These are phyloP conservation scores for Cymodocea nodosa DNA, from an alignment of 116 monocot species.

Conservation along the genomic window DNA sequence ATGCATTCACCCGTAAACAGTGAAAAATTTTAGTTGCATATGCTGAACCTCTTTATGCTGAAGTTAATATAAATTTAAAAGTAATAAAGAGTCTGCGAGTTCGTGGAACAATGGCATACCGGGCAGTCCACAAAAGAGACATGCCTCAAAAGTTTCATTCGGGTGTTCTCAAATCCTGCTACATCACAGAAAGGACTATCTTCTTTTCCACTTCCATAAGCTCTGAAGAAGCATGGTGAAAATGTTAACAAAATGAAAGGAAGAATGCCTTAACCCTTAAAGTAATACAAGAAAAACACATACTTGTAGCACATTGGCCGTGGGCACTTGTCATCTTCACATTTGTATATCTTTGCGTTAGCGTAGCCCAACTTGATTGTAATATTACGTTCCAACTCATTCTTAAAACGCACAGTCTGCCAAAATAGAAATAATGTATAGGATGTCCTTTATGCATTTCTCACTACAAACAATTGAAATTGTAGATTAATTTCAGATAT, in stretches of 20 bases:
- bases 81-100: too few relatives aligned
- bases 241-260: neutral
- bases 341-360: constrained; percentile 99
- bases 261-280: neutral
- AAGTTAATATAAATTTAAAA: too few relatives aligned
- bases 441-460: neutral
- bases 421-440: neutral
- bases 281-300: neutral
- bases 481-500: too few relatives aligned
- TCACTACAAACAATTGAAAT: too few relatives aligned
- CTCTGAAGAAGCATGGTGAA: constrained; percentile 24
- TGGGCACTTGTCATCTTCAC: constrained; percentile 94
- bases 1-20: too few relatives aligned
- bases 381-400: constrained; percentile 94
- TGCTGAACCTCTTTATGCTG: too few relatives aligned
- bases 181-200: constrained; percentile 91
- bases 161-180: constrained; percentile 79
- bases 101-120: neutral
- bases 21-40: too few relatives aligned
- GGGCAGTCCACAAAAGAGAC: constrained; percentile 99
- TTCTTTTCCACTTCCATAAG: constrained; percentile 98
- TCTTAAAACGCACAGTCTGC: constrained; percentile 97
- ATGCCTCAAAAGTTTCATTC: constrained; percentile 95
- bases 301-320: constrained; percentile 98
- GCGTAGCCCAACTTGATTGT: constrained; percentile 98